A percentile compares a stretch with the other conserved stretches of the same genome.
phyloP scores from a whole-genome alignment of 768 basidiomycete species.

The Naganishia vishniacii region DNA sequence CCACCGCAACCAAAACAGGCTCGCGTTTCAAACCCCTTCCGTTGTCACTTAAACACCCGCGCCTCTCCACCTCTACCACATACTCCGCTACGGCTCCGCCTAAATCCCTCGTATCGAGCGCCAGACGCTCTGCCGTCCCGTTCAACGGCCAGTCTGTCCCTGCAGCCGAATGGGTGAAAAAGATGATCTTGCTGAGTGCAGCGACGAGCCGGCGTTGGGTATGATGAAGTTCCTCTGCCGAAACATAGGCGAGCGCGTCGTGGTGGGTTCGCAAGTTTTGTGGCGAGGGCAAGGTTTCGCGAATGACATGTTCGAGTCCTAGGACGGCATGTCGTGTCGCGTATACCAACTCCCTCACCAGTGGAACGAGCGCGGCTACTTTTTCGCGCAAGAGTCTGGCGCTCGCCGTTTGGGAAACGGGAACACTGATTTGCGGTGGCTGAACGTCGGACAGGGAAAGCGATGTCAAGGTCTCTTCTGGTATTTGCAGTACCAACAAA shows the following conservation, averaged over 20 bases:
- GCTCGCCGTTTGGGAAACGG: conserved; percentile 5
- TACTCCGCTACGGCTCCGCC: conserved; percentile 39
- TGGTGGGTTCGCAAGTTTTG: not conserved
- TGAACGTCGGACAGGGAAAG: not conserved
- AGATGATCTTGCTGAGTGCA: conserved; percentile 78
- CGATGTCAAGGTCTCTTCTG: conserved; percentile 4
- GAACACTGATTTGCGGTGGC: not conserved
- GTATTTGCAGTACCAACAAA: conserved; percentile 4
- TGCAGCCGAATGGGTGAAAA: conserved; percentile 71
- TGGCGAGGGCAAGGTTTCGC: conserved; percentile 15
- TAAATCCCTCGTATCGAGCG: conserved; percentile 41
- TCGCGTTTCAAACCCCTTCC: conserved; percentile 13
- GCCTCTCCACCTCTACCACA: conserved; percentile 44
- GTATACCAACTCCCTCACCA: conserved; percentile 42
- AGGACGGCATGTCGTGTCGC: conserved; percentile 37
- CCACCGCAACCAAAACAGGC: conserved; percentile 26
- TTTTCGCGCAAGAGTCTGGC: conserved; percentile 26
- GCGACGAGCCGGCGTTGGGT: conserved; percentile 60
- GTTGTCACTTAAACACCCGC: conserved; percentile 48
- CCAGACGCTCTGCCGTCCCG: conserved; percentile 31
- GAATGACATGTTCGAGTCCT: conserved; percentile 24
- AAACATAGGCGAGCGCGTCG: conserved; percentile 21
- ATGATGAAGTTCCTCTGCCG: conserved; percentile 39
- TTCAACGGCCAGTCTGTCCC: conserved; percentile 27
- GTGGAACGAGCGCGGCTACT: conserved; percentile 31